These are phyloP conservation scores for Skeletonema marinoi DNA, from an alignment of 108 stramenopile species.

Conservation along the genomic window DNA sequence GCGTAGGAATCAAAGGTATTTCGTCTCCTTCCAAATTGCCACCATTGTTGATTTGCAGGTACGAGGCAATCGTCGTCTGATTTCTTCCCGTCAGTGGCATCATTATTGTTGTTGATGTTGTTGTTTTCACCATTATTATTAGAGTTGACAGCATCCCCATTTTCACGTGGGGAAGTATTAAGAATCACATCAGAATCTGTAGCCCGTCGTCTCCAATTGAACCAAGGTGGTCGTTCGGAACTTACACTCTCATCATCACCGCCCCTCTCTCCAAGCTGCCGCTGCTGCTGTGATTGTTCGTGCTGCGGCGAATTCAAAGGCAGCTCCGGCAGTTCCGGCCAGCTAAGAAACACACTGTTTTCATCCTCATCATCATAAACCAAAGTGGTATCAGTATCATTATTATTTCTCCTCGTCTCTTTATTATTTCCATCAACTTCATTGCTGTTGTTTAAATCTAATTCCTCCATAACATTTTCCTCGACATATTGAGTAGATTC, in stretches of 20 bases:
- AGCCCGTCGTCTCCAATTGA: not conserved
- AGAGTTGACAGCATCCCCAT: not conserved
- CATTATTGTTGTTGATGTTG: not conserved
- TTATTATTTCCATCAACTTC: not conserved
- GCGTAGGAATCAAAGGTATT: not conserved
- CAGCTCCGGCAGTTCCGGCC: not conserved
- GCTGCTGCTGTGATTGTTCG: not conserved
- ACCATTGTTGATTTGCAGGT: not conserved
- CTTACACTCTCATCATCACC: not conserved
- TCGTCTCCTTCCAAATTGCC: not conserved
- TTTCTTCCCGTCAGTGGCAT: not conserved
- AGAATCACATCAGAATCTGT: not conserved
- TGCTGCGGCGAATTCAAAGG: not conserved
- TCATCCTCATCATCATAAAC: not conserved
- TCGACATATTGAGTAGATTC: not conserved
- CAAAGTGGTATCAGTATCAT: not conserved
- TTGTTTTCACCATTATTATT: not conserved
- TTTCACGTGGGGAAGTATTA: not conserved
- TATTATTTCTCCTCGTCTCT: not conserved
- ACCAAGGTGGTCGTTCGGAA: not conserved
- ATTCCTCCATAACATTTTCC: not conserved
- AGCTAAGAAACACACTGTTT: not conserved
- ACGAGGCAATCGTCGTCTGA: not conserved
- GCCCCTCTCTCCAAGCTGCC: not conserved
- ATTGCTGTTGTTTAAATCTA: not conserved